Evolutionary conservation across 768 basidiomycete species (phyloP), one percentile per base, ranked within the genome.

Genomic region (Cyathus striatus): DNA sequence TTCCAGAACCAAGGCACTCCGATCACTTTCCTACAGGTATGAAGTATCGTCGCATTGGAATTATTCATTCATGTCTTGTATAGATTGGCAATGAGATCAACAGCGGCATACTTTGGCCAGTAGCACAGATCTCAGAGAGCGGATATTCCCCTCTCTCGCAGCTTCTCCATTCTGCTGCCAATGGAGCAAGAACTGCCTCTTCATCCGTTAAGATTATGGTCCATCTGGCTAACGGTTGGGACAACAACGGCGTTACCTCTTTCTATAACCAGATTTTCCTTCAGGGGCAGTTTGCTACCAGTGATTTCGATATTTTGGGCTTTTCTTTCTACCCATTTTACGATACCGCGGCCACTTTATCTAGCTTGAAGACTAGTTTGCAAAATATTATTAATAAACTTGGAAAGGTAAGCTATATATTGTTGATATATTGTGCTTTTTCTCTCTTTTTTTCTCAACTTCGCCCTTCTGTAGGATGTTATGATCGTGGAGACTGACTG

Each of bases 321-420:
- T 77, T 83, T 56, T 81, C 79, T 9, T 80, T 80, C 62, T 83
- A 82, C 49, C 80, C 80, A 1, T 82, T 79, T 63, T 81, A 81
- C 49, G 75, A 70, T 33, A 69, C 75, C 4, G 65, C 68, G 16
- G 80, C 81, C n/a, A 81, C 78, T 5, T 58, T 71, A n/a, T 47
- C 57, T 33, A 69, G 65, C 4, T 66, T 83, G 25, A 54, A 73
- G 45, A 68, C 72, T 10, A 77, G 74, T 40, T 62, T 83, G 52
- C 72, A 70, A 33, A 68, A 65, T 25, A 62, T 78, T 41, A 71
- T 73, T 5, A 72, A 68, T 40, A 68, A 64, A 37, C 73, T 65
- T 42, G 63, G 59, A 33, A 80, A 83, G 67, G 73, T 72, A n/a
- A 30, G 27, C n/a, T n/a, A n/a, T n/a, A n/a, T n/a, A n/a, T n/a